Evolutionary conservation across 345 rosid species (phyloP), one percentile per base, ranked within the genome.

Genomic region (Citrus medica): DNA sequence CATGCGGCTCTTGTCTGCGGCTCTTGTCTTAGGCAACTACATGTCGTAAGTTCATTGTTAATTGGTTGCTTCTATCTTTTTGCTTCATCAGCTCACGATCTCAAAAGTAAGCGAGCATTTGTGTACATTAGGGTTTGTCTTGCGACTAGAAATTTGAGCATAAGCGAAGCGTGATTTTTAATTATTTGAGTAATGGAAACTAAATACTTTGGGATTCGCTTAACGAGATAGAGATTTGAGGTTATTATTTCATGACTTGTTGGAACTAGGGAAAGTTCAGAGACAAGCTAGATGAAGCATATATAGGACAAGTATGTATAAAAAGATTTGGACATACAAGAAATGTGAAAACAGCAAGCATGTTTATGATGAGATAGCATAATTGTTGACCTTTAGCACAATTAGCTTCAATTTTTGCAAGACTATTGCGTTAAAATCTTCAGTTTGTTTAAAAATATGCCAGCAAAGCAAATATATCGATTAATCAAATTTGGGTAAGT

Each of bases 1-100:
- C 87, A 80, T 84, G 83, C 88, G 86, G 74, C 73, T 82, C n/a
- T n/a, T n/a, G n/a, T n/a, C n/a, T n/a, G n/a, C n/a, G n/a, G n/a
- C n/a, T n/a, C 76, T 71, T 81, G 69, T 82, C 71, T 78, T 72
- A 21, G 69, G 66, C 77, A 84, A 67, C 73, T 76, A 59, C 21
- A 42, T 70, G 46, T 35, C 37, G 19, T 65, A 65, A n/a, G 27
- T 53, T 27, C 62, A 71, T 48, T 46, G 25, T 77, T 71, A 51
- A 25, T 13, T 48, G 19, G 58, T 53, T 63, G 68, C 32, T 63
- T 42, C 48, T n/a, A 42, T 42, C 48, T 25, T 25, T 25, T 25
- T 25, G 73, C 32, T 63, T 42, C 48, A 42, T 42, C 48, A 16
- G 22, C 58, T 53, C 58, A 17, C 16, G 33, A 68, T 79, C 69